Conservation (phyloP, 1,139 yeast species). For the Barnettozyma hawaiiensis region DNA sequence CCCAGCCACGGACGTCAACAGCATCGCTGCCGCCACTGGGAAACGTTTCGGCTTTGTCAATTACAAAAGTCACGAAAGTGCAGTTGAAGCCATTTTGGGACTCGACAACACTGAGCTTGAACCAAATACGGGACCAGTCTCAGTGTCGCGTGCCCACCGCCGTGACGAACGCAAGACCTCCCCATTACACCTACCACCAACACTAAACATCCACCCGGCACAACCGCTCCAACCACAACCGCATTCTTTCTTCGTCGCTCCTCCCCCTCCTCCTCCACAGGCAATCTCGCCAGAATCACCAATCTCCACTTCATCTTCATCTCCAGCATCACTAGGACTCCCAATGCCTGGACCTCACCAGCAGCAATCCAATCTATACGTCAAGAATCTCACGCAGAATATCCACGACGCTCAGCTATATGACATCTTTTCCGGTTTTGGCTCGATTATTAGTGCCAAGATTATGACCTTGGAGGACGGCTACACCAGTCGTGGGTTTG, state of each 20-base stretch:
- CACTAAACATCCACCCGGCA: slow-evolving; percentile 1
- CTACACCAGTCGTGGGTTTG: slow-evolving; percentile 39
- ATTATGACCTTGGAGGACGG: slow-evolving; percentile 42
- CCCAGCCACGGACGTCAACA: slow-evolving; percentile 1
- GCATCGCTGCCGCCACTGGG: slow-evolving; percentile 4
- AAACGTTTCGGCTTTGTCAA: slow-evolving; percentile 37
- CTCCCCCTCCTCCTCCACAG: slow-evolving; percentile 2
- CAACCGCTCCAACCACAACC: slow-evolving; percentile 1
- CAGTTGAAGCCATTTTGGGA: slow-evolving; percentile 28
- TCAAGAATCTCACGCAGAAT: slow-evolving; percentile 44
- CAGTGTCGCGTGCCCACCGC: slow-evolving; percentile 35
- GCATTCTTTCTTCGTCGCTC: background rate
- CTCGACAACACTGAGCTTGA: slow-evolving; percentile 30
- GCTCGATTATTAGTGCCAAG: slow-evolving; percentile 41
- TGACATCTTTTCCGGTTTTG: slow-evolving; percentile 33
- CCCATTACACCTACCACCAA: slow-evolving; percentile 6
- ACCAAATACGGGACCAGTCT: slow-evolving; percentile 22
- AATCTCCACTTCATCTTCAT: slow-evolving; percentile 17
- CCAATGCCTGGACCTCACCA: slow-evolving; percentile 34
- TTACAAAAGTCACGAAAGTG: slow-evolving; percentile 32
- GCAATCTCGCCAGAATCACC: background rate
- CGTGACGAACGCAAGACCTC: slow-evolving; percentile 29
- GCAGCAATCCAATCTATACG: slow-evolving; percentile 58
- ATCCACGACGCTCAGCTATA: slow-evolving; percentile 34
- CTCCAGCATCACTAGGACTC: slow-evolving; percentile 19